Evolutionary conservation across 495 filamentous ascomycete genomes (phyloP).

Genomic region (Aspergillus campestris): DNA sequence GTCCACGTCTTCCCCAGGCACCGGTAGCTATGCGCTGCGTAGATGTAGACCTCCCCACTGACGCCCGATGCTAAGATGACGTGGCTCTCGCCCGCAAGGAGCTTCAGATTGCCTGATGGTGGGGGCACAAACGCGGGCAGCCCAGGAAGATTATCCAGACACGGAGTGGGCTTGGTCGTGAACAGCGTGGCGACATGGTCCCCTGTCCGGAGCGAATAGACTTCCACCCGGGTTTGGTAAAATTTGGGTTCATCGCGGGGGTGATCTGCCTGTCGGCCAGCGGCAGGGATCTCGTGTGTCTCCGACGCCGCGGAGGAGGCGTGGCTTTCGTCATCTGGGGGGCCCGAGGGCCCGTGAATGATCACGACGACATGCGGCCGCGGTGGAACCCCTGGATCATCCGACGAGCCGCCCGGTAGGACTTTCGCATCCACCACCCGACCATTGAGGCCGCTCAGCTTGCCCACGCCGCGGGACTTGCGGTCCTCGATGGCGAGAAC

Average conservation of each 20-base stretch:
- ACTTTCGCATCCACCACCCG: constrained; percentile 77
- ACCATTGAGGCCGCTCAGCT: constrained; percentile 66
- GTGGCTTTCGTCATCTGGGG: constrained; percentile 27
- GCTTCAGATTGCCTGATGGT: constrained; percentile 59
- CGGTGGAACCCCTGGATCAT: constrained; percentile 31
- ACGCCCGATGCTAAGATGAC: constrained; percentile 66
- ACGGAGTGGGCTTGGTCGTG: constrained; percentile 41
- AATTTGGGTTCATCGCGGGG: constrained; percentile 32
- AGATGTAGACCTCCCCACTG: constrained; percentile 82
- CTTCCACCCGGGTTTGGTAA: constrained; percentile 79
- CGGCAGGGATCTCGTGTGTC: constrained; percentile 24
- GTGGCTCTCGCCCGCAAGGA: constrained; percentile 59
- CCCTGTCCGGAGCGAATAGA: constrained; percentile 69
- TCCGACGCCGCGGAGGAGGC: constrained; percentile 31
- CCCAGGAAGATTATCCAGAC: constrained; percentile 34
- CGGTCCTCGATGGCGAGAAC: constrained; percentile 61
- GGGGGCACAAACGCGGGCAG: constrained; percentile 44
- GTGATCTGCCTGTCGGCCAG: constrained; percentile 11
- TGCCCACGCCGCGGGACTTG: constrained; percentile 54
- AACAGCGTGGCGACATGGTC: constrained; percentile 62
- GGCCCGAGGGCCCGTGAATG: constrained; percentile 60
- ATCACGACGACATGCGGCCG: constrained; percentile 66
- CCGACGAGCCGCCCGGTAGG: constrained; percentile 45
- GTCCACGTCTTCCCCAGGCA: constrained; percentile 88
- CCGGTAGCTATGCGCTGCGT: constrained; percentile 55